Evolutionary conservation across 2,329 filamentous ascomycete species (phyloP), one percentile per base, ranked within the genome.

Genomic region (Leptosphaerulina australis): DNA sequence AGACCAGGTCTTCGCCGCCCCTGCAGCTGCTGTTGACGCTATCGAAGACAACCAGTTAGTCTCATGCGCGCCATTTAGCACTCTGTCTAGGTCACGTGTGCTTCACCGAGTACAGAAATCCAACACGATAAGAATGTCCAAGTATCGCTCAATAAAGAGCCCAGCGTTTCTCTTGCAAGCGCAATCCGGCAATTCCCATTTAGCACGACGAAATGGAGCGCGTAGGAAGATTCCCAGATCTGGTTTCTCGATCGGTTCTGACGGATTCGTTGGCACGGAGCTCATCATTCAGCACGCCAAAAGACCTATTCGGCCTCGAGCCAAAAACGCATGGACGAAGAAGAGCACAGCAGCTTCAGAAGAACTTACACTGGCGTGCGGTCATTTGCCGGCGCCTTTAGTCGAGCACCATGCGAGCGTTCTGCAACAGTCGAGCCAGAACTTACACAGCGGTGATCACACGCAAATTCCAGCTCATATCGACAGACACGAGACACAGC

Each of bases 31-130:
- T 2, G 26, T 30, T 17, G 68, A 70, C 41, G 59, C 68, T 3
- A 68, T 69, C 37, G 54, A 68, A 30, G 63, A 70, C n/a, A 63
- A 35, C 21, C 60, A 68, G 9, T 24, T 29, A 3, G 7, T 7
- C 5, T 24, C 40, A 25, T 10, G 10, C 14, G 11, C 9, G 14
- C 12, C 25, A 22, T 26, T 12, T 12, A 29, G 17, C 9, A 8
- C 6, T 30, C 7, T 20, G n/a, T n/a, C 10, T n/a, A 8, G 8
- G 10, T 14, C 7, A 21, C 14, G 5, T 12, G 1, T 10, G 3
- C 2, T 7, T 12, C 21, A 44, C 4, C 14, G 25, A 22, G 10
- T 22, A 12, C 17, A 18, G 21, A 52, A 45, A 25, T 11, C 18
- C 24, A 25, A 24, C 18, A 18, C 8, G 10, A 29, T 11, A 4